These are phyloP conservation scores for Cyberlindnera saturnus DNA, from an alignment of 805 yeast species.

Conservation along the genomic window DNA sequence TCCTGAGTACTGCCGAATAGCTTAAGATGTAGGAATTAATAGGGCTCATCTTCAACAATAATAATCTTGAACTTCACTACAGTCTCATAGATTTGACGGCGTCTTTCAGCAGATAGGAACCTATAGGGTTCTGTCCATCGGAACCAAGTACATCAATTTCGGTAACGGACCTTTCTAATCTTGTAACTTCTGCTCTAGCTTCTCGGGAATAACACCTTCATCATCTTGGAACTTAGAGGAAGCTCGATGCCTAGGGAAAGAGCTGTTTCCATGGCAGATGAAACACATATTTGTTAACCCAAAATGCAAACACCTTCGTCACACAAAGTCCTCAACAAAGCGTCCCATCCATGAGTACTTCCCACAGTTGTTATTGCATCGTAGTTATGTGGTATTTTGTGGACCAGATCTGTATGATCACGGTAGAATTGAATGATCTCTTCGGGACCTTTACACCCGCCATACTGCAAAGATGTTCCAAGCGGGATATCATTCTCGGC, in stretches of 20 bases:
- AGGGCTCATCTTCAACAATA: background rate
- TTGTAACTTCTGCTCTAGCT: slow-evolving; percentile 40
- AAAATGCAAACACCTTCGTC: slow-evolving; percentile 50
- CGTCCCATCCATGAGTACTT: slow-evolving; percentile 47
- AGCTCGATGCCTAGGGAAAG: slow-evolving; percentile 39
- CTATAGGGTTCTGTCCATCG: background rate
- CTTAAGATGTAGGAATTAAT: slow-evolving; percentile 26
- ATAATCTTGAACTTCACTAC: background rate
- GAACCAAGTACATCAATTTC: slow-evolving; percentile 38
- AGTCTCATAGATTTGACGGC: background rate
- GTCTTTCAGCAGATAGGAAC: background rate
- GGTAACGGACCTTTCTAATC: slow-evolving; percentile 42
- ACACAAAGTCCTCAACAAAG: slow-evolving; percentile 40
- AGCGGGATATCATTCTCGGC: background rate
- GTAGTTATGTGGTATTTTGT: slow-evolving; percentile 42
- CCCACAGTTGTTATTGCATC: too few relatives aligned
- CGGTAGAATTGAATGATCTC: slow-evolving; percentile 57
- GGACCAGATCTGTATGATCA: slow-evolving; percentile 35
- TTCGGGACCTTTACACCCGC: slow-evolving; percentile 68
- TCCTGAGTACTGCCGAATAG: slow-evolving; percentile 34
- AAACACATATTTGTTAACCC: slow-evolving; percentile 61
- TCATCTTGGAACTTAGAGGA: slow-evolving; percentile 33
- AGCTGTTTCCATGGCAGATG: slow-evolving; percentile 43
- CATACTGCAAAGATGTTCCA: slow-evolving; percentile 58
- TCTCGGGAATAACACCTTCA: slow-evolving; percentile 42